Evolutionary conservation across 257 asterid genomes (phyloP).

Genomic region (Ballota nigra): DNA sequence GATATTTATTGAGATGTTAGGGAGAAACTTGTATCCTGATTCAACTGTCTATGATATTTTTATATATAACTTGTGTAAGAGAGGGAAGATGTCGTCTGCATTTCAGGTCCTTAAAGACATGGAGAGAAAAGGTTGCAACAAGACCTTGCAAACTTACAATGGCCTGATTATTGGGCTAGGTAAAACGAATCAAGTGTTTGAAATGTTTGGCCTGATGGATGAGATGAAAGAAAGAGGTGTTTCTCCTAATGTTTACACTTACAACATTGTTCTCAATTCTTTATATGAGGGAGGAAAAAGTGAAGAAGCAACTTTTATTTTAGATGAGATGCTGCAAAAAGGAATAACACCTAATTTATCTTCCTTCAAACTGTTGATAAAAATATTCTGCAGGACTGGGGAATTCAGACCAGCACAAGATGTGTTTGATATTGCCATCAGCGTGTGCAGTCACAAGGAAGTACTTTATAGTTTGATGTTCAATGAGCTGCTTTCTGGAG

Average conservation of each 20-base stretch:
- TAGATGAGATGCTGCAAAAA: constrained; percentile 80
- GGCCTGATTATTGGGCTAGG: constrained; percentile 68
- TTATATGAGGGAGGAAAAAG: constrained; percentile 70
- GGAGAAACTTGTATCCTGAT: constrained; percentile 70
- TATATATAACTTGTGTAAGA: constrained; percentile 58
- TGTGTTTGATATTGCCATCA: constrained; percentile 55
- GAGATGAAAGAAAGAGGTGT: constrained; percentile 89
- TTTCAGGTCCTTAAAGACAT: constrained; percentile 94
- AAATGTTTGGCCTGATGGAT: constrained; percentile 81
- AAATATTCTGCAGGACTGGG: constrained; percentile 75
- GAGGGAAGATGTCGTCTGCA: constrained; percentile 85
- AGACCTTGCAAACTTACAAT: constrained; percentile 77
- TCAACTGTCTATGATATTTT: constrained; percentile 67
- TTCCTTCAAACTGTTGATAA: constrained; percentile 64
- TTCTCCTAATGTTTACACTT: constrained; percentile 70
- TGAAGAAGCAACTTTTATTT: constrained; percentile 74
- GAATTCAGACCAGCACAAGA: constrained; percentile 92
- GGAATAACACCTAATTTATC: constrained; percentile 57
- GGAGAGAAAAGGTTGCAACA: constrained; percentile 84
- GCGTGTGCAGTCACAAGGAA: constrained; percentile 63
- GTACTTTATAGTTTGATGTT: constrained; percentile 63
- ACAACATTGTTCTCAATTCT: constrained; percentile 63
- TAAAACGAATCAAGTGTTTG: constrained; percentile 68
- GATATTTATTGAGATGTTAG: constrained; percentile 81
- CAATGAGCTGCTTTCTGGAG: constrained; percentile 75